These are phyloP conservation scores for Chlorella sorokiniana DNA, from an alignment of 139 green algal species.

Conservation along the genomic window DNA sequence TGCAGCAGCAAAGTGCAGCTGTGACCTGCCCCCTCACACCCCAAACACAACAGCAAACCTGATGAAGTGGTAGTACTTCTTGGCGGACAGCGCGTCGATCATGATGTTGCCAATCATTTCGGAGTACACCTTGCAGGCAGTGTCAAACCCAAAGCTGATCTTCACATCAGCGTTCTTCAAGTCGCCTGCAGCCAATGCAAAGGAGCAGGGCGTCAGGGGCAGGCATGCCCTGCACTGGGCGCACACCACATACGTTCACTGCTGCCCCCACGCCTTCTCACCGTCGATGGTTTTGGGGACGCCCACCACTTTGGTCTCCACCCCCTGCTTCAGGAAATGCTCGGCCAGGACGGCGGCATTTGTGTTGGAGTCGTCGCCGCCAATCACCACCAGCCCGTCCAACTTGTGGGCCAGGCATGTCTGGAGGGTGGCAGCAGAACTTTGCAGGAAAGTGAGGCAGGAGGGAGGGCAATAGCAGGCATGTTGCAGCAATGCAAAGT, in stretches of 20 bases:
- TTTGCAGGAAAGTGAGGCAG: too few relatives aligned
- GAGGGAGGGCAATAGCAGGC: too few relatives aligned
- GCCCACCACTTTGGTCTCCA: conserved; percentile 57
- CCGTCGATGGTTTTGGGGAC: conserved; percentile 76
- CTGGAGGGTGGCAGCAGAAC: too few relatives aligned
- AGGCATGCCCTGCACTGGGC: not conserved
- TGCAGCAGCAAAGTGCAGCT: not conserved
- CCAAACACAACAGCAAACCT: not conserved
- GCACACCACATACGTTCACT: not conserved
- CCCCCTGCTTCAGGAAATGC: conserved; percentile 37
- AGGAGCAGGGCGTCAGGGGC: not conserved
- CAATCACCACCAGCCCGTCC: conserved; percentile 68
- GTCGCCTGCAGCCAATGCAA: conserved; percentile 43
- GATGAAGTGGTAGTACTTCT: conserved; percentile 80
- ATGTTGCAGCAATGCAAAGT: too few relatives aligned
- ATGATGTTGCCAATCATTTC: conserved; percentile 75
- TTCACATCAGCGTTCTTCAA: conserved; percentile 62
- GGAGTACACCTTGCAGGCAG: conserved; percentile 73
- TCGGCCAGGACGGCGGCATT: conserved; percentile 67
- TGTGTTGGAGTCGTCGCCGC: conserved; percentile 76
- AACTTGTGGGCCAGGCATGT: conserved; percentile 27
- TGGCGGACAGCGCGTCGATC: conserved; percentile 54
- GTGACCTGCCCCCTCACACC: too few relatives aligned
- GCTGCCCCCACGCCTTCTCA: not conserved
- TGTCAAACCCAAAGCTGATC: conserved; percentile 75